Base-by-base conservation (phyloP, 768 basidiomycete species). In the Mycena polygramma region DNA sequence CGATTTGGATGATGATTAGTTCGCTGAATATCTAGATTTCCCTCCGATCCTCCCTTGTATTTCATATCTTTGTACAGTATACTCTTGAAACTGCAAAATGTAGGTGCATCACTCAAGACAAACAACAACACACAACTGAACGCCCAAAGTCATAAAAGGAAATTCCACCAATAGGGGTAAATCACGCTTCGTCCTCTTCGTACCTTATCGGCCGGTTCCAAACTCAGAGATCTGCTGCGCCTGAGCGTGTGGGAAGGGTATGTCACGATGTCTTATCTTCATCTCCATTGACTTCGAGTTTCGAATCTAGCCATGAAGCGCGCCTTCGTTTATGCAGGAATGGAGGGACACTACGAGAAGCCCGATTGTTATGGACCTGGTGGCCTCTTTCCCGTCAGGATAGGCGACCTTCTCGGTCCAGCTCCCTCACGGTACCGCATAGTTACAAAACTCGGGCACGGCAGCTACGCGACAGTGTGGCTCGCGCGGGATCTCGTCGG, bases 1-100 rank as follows among this genome's bases (percentile, higher is more conserved):
- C 62, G 86, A 87, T 76, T 74, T 88, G 51, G 86, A 88, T 73
- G 85, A 85, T 30, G 30, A 30, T 30, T 30, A 30, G 30, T 30
- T 30, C 30, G 30, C 30, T 30, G 30, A 30, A 30, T 30, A 30
- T 30, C 30, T 30, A 30, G 30, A 30, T 30, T 30, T 30, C 30
- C 30, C 30, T 30, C 30, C 30, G 30, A 30, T 30, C 30, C 30
- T 30, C 30, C 30, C 30, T 30, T 30, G 30, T 30, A 30, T 30
- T 30, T 30, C 30, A 30, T 30, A 30, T 30, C 30, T 30, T 30
- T 30, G 30, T 30, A 30, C 30, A 30, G 30, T 30, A 30, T 30
- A 30, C 30, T 30, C 30, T 30, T 30, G 30, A 30, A 30, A 30
- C 30, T 30, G 30, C 30, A 30, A 30, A 30, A 30, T 30, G 30